Percentiles rank a stretch among this genome's conserved stretches.
Evolutionary conservation across 208 protist species (phyloP).

Genomic region (Leptomonas seymouri): DNA sequence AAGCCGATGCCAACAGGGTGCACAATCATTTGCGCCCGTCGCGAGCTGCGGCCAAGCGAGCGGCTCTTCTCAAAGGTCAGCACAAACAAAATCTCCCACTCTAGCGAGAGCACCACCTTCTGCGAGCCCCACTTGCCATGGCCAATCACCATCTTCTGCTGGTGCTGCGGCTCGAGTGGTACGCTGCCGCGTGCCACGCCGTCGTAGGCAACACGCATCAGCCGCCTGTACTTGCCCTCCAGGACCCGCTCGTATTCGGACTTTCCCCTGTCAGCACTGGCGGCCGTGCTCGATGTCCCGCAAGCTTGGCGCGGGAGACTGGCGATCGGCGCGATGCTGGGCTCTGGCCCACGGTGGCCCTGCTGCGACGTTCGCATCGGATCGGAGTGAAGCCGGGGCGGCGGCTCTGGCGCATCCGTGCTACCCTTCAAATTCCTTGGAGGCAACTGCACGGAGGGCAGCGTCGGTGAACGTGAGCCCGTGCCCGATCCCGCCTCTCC

Average conservation of each 20-base stretch:
- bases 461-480: background rate
- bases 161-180: slow-evolving; percentile 57
- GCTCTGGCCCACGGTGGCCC: background rate
- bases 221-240: slow-evolving; percentile 53
- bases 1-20: slow-evolving; percentile 77
- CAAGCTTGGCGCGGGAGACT: slow-evolving; percentile 10
- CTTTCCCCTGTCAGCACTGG: background rate
- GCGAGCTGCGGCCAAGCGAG: slow-evolving; percentile 42
- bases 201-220: slow-evolving; percentile 80
- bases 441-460: slow-evolving; percentile 7
- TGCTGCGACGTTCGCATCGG: background rate
- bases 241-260: slow-evolving; percentile 49
- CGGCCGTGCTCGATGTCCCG: slow-evolving; percentile 1
- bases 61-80: slow-evolving; percentile 73
- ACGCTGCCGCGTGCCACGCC: slow-evolving; percentile 56
- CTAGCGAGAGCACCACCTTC: slow-evolving; percentile 70
- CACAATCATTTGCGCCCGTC: slow-evolving; percentile 63
- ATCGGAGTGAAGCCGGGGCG: background rate
- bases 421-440: background rate
- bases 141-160: slow-evolving; percentile 51
- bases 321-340: background rate
- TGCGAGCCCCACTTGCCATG: slow-evolving; percentile 70
- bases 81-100: slow-evolving; percentile 85
- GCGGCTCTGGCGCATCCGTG: slow-evolving; percentile 4
- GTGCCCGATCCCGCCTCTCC: background rate